A percentile compares a stretch with the other conserved stretches of the same genome.
Conservation (phyloP, 257 asterid species). For the Datura wrightii region DNA sequence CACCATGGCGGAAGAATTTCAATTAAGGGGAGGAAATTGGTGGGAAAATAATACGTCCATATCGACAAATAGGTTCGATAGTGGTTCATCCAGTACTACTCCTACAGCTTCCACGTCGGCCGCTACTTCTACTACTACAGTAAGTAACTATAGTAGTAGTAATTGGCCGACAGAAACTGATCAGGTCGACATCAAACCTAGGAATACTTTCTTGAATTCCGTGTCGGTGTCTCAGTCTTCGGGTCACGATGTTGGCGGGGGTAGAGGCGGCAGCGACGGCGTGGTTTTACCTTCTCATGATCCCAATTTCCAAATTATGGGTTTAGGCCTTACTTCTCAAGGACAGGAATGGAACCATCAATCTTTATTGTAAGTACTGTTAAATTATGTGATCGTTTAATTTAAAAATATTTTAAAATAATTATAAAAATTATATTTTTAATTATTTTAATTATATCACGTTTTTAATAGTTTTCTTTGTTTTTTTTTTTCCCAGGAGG, state of each 20-base stretch:
- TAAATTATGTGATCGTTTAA: background rate
- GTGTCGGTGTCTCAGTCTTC: constrained; percentile 40
- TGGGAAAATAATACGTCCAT: constrained; percentile 56
- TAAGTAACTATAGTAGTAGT: constrained; percentile 44
- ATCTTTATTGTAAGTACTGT: background rate
- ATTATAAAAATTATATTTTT: background rate
- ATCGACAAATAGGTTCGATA: constrained; percentile 52
- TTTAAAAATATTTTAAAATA: background rate
- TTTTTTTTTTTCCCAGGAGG: constrained; percentile 29
- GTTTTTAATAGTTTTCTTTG: background rate
- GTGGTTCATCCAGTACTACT: background rate
- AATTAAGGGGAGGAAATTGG: constrained; percentile 78
- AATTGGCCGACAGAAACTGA: constrained; percentile 63
- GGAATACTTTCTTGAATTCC: constrained; percentile 54
- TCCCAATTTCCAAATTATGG: constrained; percentile 72
- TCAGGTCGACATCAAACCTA: constrained; percentile 45
- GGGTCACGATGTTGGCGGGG: background rate
- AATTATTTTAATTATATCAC: background rate
- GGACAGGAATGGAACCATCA: constrained; percentile 69
- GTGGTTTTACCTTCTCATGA: constrained; percentile 36
- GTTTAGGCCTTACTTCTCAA: constrained; percentile 73
- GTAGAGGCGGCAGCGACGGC: background rate
- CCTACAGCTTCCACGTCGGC: constrained; percentile 45
- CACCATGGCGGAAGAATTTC: constrained; percentile 74
- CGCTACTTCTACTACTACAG: constrained; percentile 29